Base-by-base conservation (phyloP, 306 rosid species). In the Mimosa pudica region DNA sequence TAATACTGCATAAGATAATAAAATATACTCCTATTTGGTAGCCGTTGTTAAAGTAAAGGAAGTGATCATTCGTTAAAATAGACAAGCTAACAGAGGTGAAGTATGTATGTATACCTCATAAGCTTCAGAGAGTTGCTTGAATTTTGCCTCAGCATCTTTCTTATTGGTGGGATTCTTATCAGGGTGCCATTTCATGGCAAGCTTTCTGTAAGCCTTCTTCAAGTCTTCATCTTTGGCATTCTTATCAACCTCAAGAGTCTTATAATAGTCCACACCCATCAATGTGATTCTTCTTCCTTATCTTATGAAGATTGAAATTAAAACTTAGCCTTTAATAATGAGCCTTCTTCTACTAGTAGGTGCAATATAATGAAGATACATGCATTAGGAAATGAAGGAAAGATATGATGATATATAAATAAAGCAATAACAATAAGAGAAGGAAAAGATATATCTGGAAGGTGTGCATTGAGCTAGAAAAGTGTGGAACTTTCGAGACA, bases 171-270 rank as follows among this genome's bases (percentile, higher is more conserved):
- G 97, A 46, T 93, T 93, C 83, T 93, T 93, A 70, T 93, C 98
- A 76, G 98, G 97, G 79, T 93, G 98, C 98, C 98, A 93, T 78
- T 93, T 93, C 98, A 93, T 93, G 65, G 97, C 98, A 75, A 93
- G 93, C 80, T 93, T 93, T 81, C 94, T 81, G 74, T 91, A 93
- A 44, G 97, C 93, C 77, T 91, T 93, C 94, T 93, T 93, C 87
- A 91, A 80, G 33, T 93, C 98, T 1, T 93, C 98, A 38, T 91
- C 98, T 1, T 75, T 85, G 16, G 92, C 97, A 72, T 46, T 91
- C 87, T 84, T 91, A 14, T 89, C 93, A 8, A 93, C 97, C 89
- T 90, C 87, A 90, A 93, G 80, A 61, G 89, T 47, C 86, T 91
- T 90, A 30, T 90, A 93, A 74, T 91, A 93, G 67, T 91, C 98